These are phyloP conservation scores for Hypericum androsaemum DNA, from an alignment of 345 rosid genomes.

Conservation along the genomic window DNA sequence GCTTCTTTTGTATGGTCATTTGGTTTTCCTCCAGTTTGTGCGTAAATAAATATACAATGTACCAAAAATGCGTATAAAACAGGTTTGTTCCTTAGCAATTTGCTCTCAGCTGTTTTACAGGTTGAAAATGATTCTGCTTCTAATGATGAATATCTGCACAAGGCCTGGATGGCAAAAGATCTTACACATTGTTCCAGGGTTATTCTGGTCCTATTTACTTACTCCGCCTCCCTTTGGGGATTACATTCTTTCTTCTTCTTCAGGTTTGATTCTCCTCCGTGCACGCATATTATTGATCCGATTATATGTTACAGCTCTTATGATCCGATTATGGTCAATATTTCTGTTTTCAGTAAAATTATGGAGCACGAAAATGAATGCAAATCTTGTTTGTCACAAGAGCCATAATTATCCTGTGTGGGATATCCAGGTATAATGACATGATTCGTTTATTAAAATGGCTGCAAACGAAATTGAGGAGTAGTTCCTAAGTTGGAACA, in stretches of 20 bases:
- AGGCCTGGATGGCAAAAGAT: conserved; percentile 46
- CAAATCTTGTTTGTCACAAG: conserved; percentile 95
- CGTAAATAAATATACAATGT: no score
- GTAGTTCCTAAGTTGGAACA: conserved; percentile 8
- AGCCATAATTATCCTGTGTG: conserved; percentile 99
- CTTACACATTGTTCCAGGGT: conserved; percentile 68
- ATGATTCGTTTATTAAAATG: no score
- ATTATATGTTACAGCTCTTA: neutral
- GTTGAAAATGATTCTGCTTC: conserved; percentile 52
- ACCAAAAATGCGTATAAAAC: no score
- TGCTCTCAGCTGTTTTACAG: conserved; percentile 51
- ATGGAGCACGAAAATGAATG: conserved; percentile 92
- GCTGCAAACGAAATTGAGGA: no score
- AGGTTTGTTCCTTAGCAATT: no score
- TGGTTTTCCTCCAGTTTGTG: no score
- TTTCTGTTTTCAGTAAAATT: conserved; percentile 48
- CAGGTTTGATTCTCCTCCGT: conserved; percentile 31
- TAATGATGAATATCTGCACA: conserved; percentile 35
- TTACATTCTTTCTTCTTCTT: conserved; percentile 79
- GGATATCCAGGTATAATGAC: conserved; percentile 86
- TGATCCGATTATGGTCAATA: neutral
- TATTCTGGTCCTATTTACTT: conserved; percentile 94
- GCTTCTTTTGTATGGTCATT: neutral
- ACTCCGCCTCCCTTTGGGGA: conserved; percentile 87
- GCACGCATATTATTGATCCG: no score